Evolutionary conservation across 1,284 basidiomycete species (phyloP).

Genomic region (Flammula alnicola): DNA sequence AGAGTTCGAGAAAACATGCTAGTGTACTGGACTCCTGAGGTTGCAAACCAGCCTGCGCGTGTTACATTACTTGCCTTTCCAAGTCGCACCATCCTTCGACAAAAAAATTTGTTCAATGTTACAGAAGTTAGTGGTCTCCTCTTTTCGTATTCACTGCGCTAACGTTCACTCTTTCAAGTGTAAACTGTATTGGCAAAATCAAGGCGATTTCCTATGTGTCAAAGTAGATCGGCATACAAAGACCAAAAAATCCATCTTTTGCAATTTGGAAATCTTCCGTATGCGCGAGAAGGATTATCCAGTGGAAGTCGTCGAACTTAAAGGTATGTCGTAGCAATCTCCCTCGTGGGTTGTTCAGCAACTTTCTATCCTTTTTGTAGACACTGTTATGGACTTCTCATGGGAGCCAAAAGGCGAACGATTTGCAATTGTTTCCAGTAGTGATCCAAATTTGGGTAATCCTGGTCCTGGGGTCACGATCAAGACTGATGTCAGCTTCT

Average conservation of each 20-base stretch:
- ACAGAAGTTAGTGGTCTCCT: constrained; percentile 73
- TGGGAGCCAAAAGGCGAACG: constrained; percentile 98
- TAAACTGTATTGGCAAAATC: constrained; percentile 99
- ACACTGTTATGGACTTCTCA: constrained; percentile 95
- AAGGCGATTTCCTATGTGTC: constrained; percentile 98
- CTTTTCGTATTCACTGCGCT: constrained; percentile 2
- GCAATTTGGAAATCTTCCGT: constrained; percentile 98
- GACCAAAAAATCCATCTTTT: constrained; percentile 98
- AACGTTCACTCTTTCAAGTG: constrained; percentile 58
- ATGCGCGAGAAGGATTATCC: constrained; percentile 98
- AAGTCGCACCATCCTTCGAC: constrained; percentile 82
- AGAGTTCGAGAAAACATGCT: constrained; percentile 91
- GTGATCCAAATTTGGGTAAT: constrained; percentile 92
- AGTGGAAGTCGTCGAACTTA: constrained; percentile 97
- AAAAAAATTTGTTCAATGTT: constrained; percentile 99
- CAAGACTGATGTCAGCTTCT: constrained; percentile 98
- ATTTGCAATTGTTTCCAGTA: constrained; percentile 95
- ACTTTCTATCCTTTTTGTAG: constrained; percentile 43
- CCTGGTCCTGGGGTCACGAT: constrained; percentile 89
- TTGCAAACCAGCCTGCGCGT: constrained; percentile 94
- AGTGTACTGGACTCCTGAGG: constrained; percentile 98
- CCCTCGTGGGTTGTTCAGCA: constrained; percentile 8
- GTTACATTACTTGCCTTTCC: constrained; percentile 94
- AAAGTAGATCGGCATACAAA: constrained; percentile 99
- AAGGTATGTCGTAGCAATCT: constrained; percentile 59